Evolutionary conservation across 2,329 filamentous ascomycete species (phyloP).

Genomic region (Alternaria sp.): DNA sequence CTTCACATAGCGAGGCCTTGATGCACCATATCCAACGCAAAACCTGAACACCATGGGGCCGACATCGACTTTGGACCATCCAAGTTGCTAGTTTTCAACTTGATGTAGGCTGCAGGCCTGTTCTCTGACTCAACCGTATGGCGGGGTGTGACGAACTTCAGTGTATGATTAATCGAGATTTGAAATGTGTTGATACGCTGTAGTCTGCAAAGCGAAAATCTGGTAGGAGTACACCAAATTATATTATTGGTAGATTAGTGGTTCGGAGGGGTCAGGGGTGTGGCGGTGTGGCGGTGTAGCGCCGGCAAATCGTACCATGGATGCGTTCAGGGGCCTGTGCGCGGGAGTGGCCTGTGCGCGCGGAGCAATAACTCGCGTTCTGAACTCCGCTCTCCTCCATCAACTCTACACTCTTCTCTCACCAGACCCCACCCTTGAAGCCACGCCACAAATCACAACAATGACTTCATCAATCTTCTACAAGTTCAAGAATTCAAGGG

Average conservation of each 20-base stretch:
- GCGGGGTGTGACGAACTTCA: not conserved
- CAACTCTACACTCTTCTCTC: constrained; percentile 12
- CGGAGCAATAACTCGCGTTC: not conserved
- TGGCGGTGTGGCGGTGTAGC: not conserved
- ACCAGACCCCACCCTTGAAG: constrained; percentile 6
- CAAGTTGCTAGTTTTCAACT: not conserved
- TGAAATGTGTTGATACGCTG: not conserved
- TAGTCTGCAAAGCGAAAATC: not conserved
- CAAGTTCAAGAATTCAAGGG: constrained; percentile 99
- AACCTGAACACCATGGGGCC: not conserved
- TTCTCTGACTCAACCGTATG: not conserved
- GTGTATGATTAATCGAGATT: not conserved
- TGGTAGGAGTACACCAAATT: not conserved
- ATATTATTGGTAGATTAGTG: not conserved
- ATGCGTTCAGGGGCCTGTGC: not conserved
- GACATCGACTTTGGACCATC: not conserved
- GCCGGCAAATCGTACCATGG: not conserved
- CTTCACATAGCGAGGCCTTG: not conserved
- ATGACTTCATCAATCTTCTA: constrained; percentile 99
- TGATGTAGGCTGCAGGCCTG: not conserved
- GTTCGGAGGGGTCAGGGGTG: not conserved
- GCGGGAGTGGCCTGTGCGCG: constrained; percentile 1
- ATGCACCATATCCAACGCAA: not conserved
- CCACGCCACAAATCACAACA: constrained; percentile 48
- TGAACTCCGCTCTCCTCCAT: constrained; percentile 1